Evolutionary conservation across 768 basidiomycete genomes (phyloP).

Genomic region (Gloeophyllum trabeum): DNA sequence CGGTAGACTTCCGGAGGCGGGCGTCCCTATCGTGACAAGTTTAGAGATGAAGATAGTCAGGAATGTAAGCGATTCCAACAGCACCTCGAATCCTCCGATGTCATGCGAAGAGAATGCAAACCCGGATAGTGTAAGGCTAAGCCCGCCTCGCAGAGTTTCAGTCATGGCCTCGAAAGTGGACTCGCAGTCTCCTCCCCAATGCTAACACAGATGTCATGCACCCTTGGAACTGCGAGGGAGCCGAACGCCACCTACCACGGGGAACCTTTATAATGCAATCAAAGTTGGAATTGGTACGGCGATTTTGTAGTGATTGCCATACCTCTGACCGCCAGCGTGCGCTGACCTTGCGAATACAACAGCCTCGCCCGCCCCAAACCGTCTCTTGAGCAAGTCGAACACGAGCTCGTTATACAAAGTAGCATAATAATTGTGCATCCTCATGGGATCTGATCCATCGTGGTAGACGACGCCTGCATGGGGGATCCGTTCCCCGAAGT

Average conservation of each 20-base stretch:
- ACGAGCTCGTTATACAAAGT: constrained; percentile 63
- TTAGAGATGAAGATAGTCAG: neutral
- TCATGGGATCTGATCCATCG: constrained; percentile 57
- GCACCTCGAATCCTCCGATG: constrained; percentile 66
- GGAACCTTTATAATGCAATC: constrained; percentile 14
- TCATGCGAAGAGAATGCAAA: constrained; percentile 69
- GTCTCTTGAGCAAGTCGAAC: constrained; percentile 44
- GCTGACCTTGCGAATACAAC: constrained; percentile 61
- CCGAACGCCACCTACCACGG: no score
- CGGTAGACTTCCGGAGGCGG: constrained; percentile 61
- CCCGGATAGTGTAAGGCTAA: constrained; percentile 58
- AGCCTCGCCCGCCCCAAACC: constrained; percentile 53
- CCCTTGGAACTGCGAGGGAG: no score
- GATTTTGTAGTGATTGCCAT: constrained; percentile 6
- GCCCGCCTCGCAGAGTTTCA: constrained; percentile 53
- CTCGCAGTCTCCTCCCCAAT: constrained; percentile 72
- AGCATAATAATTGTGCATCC: constrained; percentile 65
- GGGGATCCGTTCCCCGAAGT: constrained; percentile 71
- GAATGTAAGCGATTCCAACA: constrained; percentile 3
- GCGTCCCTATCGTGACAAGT: constrained; percentile 32
- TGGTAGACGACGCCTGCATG: constrained; percentile 51
- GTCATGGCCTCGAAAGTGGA: constrained; percentile 74
- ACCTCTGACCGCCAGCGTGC: constrained; percentile 61
- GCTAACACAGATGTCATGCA: constrained; percentile 30
- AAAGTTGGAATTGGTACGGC: constrained; percentile 1